A percentile compares a stretch with the other conserved stretches of the same genome.
These are phyloP conservation scores for Citrus maxima DNA, from an alignment of 345 rosid species.

Conservation along the genomic window DNA sequence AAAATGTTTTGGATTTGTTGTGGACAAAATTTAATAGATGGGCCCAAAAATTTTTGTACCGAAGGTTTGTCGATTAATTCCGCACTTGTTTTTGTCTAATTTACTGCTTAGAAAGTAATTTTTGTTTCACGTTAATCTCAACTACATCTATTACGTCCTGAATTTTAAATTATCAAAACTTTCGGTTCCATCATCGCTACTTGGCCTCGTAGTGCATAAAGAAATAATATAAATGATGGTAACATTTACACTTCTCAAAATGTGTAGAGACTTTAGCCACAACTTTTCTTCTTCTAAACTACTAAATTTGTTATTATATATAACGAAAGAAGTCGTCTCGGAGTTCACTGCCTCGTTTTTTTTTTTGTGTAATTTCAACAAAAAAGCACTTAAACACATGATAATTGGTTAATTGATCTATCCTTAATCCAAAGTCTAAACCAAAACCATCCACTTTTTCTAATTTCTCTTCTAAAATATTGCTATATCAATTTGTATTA, in stretches of 20 bases:
- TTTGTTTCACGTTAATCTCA: too few species aligned
- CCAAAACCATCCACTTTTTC: not conserved
- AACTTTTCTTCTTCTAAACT: not conserved
- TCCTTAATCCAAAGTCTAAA: slow-evolving; percentile 5
- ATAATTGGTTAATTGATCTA: slow-evolving; percentile 10
- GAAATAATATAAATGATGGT: not conserved
- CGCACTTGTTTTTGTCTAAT: too few species aligned
- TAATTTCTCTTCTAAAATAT: not conserved
- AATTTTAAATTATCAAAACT: too few species aligned
- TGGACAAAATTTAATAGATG: too few species aligned
- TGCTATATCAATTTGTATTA: not conserved
- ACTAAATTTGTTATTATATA: too few species aligned
- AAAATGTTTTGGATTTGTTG: too few species aligned
- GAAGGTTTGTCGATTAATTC: too few species aligned
- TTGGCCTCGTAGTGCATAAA: too few species aligned
- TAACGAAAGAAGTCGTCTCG: not conserved
- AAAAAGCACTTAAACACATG: not conserved
- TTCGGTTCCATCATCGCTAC: too few species aligned
- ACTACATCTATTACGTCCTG: too few species aligned
- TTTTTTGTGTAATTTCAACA: not conserved
- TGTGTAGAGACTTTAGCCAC: not conserved
- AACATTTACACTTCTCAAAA: not conserved
- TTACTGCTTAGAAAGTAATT: too few species aligned
- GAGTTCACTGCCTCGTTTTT: not conserved
- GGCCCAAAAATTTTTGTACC: too few species aligned